Base-by-base conservation (phyloP, 768 basidiomycete genomes). In the Lactarius psammicola region DNA sequence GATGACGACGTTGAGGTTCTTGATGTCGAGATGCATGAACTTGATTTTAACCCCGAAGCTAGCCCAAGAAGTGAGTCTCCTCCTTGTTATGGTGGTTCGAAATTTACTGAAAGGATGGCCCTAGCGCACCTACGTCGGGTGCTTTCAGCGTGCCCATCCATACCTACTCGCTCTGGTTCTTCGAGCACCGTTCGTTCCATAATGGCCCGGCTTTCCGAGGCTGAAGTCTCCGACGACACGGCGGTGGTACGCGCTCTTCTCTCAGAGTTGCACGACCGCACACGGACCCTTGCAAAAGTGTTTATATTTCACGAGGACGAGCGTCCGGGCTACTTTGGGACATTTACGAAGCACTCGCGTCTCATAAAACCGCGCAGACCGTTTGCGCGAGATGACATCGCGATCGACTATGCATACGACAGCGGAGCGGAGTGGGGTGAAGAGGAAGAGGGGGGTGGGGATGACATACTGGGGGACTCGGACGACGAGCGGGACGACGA, bases 381-480 rank as follows among this genome's bases (percentile, higher is more conserved):
- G 1, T 89, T 96, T 66, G 86, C 82, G 2, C 84, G 85, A 69
- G 97, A 99, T 71, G 80, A 85, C 13, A 78, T 88, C 1, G 81
- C 84, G 15, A 82, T 92, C 61, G 94, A 98, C 76, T 99, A 98
- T 74, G 84, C 84, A 5, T 93, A 95, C 72, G 95, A 99, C 77
- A 95, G 92, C 59, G 96, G 93, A 17, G 94, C 88, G 71, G 97
- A 98, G 71, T 98, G 97, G 97, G 93, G 94, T 68, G 91, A 90
- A 64, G 94, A 95, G 73, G 86, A 87, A 26, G 81, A 80, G 15
- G 84, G 82, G 3, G 92, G 88, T 28, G 91, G 86, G 13, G 92
- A 88, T 58, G 91, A 92, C 57, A 89, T 91, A 62, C 84, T 88
- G 8, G 80, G 80, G 49, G 78, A 78, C 40, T 80, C 72, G 23